Evolutionary conservation across 768 basidiomycete species (phyloP), one percentile per base, ranked within the genome.

Genomic region (Pleurotus pulmonarius): DNA sequence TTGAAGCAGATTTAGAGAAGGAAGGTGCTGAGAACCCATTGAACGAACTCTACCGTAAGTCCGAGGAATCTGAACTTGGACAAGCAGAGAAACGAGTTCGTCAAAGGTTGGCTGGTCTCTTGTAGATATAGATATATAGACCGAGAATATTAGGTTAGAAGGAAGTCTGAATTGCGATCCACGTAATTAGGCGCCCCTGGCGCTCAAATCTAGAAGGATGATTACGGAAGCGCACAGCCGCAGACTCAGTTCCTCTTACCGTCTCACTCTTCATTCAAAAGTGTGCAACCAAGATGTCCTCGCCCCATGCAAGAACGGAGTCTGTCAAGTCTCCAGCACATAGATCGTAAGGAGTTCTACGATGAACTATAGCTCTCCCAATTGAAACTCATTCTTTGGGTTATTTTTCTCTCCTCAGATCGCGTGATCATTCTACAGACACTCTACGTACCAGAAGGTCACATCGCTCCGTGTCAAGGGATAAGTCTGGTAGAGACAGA

Each of bases 401-500:
- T 34, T 59, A 54, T 56, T 56, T 56, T 56, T 24, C 18, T 56
- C 24, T 46, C 12, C 38, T 44, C 58, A 85, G 86, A 56, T 87
- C 86, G 59, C 85, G 88, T 63, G 87, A 87, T 66, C 82, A 83
- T 68, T 90, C 90, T 3, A 84, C 85, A 38, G 89, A 90, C 67
- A 92, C 89, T 8, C 83, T 84, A 61, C 83, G 82, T 44, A 90
- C 88, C 18, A 80, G 77, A 61, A 80, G 81, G 57, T 91, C 89
- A 46, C 88, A 90, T 63, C 78, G 83, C 59, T 92, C 91, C 8
- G 74, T 73, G 52, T 92, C 90, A 20, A 77, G 82, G 62, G 88
- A 87, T 55, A 74, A 77, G 49, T 73, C 87, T 49, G 79, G 76
- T 62, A 75, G 78, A 56, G 85, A 85, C 37, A 77, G 74, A 55